A percentile compares a stretch with the other conserved stretches of the same genome.
These are phyloP conservation scores for Podospora tetraspora DNA, from an alignment of 495 filamentous ascomycete genomes.

Conservation along the genomic window DNA sequence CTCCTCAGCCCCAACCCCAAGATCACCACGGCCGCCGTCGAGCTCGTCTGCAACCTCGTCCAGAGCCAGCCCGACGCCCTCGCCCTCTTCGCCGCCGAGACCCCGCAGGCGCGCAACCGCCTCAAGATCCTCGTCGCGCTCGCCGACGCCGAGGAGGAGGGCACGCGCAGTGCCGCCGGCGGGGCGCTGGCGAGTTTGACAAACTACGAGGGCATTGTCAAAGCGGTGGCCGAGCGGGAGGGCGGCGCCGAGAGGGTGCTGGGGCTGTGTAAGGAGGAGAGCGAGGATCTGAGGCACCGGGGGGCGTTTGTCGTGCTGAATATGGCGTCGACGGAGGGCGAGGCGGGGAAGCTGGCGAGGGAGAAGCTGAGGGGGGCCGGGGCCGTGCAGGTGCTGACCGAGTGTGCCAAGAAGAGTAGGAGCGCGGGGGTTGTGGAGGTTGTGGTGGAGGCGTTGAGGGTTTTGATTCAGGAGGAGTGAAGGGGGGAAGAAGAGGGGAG, in stretches of 20 bases:
- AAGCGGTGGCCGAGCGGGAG: slow-evolving; percentile 60
- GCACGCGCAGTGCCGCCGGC: slow-evolving; percentile 76
- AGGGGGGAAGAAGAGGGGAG: background rate
- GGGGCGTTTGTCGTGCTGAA: slow-evolving; percentile 73
- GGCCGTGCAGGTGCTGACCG: slow-evolving; percentile 56
- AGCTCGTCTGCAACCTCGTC: slow-evolving; percentile 90
- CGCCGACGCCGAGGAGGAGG: slow-evolving; percentile 74
- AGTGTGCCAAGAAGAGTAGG: slow-evolving; percentile 58
- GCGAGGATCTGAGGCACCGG: slow-evolving; percentile 68
- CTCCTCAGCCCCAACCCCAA: slow-evolving; percentile 69
- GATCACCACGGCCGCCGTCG: slow-evolving; percentile 76
- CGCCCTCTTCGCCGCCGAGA: slow-evolving; percentile 59
- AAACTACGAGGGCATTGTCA: slow-evolving; percentile 65
- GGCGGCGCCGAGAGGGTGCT: slow-evolving; percentile 66
- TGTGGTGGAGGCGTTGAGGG: slow-evolving; percentile 57
- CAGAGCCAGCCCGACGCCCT: slow-evolving; percentile 63
- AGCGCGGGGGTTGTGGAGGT: slow-evolving; percentile 60
- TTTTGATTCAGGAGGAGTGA: slow-evolving; percentile 41
- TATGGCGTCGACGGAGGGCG: slow-evolving; percentile 48
- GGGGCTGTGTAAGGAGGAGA: slow-evolving; percentile 67
- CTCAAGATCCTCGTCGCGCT: slow-evolving; percentile 81
- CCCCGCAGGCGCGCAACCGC: slow-evolving; percentile 61
- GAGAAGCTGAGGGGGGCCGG: slow-evolving; percentile 43
- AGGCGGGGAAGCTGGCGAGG: slow-evolving; percentile 45
- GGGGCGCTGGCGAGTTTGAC: slow-evolving; percentile 83